Evolutionary conservation across 2,329 filamentous ascomycete genomes (phyloP).

Genomic region (Esteya vermicola): DNA sequence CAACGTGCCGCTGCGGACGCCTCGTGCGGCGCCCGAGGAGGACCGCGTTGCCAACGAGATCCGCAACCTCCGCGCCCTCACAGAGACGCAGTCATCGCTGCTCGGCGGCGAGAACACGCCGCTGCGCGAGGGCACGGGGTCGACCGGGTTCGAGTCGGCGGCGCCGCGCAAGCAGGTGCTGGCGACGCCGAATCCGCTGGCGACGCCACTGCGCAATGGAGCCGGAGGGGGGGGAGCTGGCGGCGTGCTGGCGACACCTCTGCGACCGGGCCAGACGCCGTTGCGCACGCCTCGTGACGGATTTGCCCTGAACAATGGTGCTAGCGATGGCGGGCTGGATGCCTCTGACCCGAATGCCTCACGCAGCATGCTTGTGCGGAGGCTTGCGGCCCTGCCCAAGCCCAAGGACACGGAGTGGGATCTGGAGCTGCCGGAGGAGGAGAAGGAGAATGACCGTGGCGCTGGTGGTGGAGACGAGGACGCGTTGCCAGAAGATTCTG

Average conservation of each 20-base stretch:
- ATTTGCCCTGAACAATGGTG: slow-evolving; percentile 64
- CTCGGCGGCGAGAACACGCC: slow-evolving; percentile 90
- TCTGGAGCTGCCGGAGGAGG: slow-evolving; percentile 76
- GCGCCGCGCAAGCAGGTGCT: slow-evolving; percentile 67
- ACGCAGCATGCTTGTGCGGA: slow-evolving; percentile 53
- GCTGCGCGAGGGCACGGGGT: slow-evolving; percentile 64
- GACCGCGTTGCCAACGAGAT: slow-evolving; percentile 96
- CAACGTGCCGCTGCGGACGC: slow-evolving; percentile 79
- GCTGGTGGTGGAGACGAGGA: slow-evolving; percentile 23
- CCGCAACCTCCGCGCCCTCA: slow-evolving; percentile 79
- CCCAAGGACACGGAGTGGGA: slow-evolving; percentile 94
- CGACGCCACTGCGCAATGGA: slow-evolving; percentile 82
- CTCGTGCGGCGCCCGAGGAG: slow-evolving; percentile 79
- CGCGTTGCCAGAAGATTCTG: slow-evolving; percentile 45
- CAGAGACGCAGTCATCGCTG: slow-evolving; percentile 84
- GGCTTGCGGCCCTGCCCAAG: slow-evolving; percentile 73
- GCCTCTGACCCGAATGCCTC: slow-evolving; percentile 17
- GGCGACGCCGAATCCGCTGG: slow-evolving; percentile 90
- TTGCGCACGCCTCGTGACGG: slow-evolving; percentile 67
- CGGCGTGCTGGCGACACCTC: slow-evolving; percentile 8
- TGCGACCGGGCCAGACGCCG: slow-evolving; percentile 51
- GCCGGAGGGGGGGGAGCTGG: slow-evolving; percentile 49
- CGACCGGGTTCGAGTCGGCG: slow-evolving; percentile 78
- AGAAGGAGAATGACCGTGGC: slow-evolving; percentile 49
- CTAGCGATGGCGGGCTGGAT: no score